phyloP scores from a whole-genome alignment of 2,329 filamentous ascomycete genomes.

The Hymenoscyphus scutula region DNA sequence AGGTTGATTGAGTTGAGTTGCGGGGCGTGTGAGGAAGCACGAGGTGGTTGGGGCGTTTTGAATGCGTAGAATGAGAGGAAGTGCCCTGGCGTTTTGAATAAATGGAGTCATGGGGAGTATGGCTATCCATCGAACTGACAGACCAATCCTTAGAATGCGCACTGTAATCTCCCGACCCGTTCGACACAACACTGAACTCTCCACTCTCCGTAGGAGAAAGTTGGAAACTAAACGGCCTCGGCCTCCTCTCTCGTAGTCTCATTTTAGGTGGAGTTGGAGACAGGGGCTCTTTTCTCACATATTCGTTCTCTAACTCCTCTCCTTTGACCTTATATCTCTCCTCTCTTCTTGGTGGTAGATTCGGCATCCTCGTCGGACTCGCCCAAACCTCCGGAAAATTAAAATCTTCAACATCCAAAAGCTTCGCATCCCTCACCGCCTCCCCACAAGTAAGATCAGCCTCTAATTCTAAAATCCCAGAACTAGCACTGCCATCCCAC shows the following conservation, averaged over 20 bases:
- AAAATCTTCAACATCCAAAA: background rate
- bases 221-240: slow-evolving; percentile 1
- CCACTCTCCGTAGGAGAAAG: background rate
- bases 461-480: background rate
- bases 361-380: no score
- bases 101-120: no score
- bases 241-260: background rate
- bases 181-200: background rate
- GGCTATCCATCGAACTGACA: no score
- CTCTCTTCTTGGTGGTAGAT: no score
- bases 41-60: no score
- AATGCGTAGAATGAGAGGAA: no score
- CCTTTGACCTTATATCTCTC: no score
- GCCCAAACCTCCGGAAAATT: background rate
- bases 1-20: background rate
- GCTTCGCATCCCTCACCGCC: background rate
- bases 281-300: background rate
- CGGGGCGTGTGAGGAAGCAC: background rate
- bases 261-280: background rate
- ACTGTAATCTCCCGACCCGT: no score
- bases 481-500: background rate
- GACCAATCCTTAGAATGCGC: no score
- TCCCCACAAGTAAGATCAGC: background rate
- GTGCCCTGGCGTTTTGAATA: no score
- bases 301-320: no score